These are phyloP conservation scores for Obba rivulosa DNA, from an alignment of 768 basidiomycete species.

Conservation along the genomic window DNA sequence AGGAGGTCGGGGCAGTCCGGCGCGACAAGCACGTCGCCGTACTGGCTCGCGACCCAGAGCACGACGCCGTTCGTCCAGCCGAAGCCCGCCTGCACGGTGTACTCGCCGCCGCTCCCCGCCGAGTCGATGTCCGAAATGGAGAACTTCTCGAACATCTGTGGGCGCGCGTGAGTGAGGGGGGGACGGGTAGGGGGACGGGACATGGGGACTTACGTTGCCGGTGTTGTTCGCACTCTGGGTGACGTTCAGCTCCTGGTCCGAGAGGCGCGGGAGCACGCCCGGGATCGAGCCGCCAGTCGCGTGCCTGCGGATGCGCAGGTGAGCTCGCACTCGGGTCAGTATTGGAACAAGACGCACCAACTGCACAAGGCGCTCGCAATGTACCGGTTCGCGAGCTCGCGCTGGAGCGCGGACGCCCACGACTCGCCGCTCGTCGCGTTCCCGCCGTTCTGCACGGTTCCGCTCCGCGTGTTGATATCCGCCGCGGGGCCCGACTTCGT, in stretches of 20 bases:
- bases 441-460: slow-evolving; percentile 64
- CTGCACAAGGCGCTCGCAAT: slow-evolving; percentile 80
- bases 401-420: slow-evolving; percentile 56
- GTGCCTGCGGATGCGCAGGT: slow-evolving; percentile 42
- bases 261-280: slow-evolving; percentile 60
- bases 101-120: slow-evolving; percentile 80
- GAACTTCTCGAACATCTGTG: slow-evolving; percentile 87
- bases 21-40: slow-evolving; percentile 51
- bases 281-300: slow-evolving; percentile 86
- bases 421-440: slow-evolving; percentile 56
- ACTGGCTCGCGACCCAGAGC: slow-evolving; percentile 68
- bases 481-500: slow-evolving; percentile 48
- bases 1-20: slow-evolving; percentile 57
- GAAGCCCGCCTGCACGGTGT: slow-evolving; percentile 79
- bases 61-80: slow-evolving; percentile 87
- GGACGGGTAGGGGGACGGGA: background rate
- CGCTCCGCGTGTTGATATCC: slow-evolving; percentile 52
- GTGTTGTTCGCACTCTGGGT: slow-evolving; percentile 62
- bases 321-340: background rate
- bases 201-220: slow-evolving; percentile 54
- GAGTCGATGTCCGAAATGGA: slow-evolving; percentile 73
- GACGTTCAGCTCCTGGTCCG: slow-evolving; percentile 63
- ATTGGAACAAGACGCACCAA: slow-evolving; percentile 51
- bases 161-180: background rate
- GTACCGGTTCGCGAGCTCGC: slow-evolving; percentile 84